phyloP scores from a whole-genome alignment of 2,329 filamentous ascomycete genomes.

The Truncatella angustata region DNA sequence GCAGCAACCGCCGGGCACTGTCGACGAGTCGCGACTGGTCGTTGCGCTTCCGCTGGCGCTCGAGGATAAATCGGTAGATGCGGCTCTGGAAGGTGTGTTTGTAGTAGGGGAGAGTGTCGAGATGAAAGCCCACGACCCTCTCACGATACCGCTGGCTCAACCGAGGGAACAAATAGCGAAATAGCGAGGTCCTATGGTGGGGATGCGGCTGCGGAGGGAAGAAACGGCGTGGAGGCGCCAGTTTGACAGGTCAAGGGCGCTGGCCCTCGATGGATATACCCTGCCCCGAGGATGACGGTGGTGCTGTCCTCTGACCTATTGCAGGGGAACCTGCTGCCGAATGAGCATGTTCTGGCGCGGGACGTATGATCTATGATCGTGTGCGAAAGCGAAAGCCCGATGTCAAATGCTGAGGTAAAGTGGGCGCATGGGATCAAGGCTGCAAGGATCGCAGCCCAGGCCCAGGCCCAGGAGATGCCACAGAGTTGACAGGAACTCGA shows the following conservation, averaged over 20 bases:
- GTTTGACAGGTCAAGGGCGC: constrained; percentile 26
- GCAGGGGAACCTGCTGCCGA: too few species aligned
- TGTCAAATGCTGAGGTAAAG: too few species aligned
- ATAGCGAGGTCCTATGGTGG: constrained; percentile 46
- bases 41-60: constrained; percentile 56
- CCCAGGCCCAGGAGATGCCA: too few species aligned
- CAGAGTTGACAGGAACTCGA: too few species aligned
- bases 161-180: constrained; percentile 69
- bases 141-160: constrained; percentile 62
- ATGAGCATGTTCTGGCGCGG: too few species aligned
- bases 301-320: background rate
- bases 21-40: constrained; percentile 47
- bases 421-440: too few species aligned
- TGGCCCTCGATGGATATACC: background rate
- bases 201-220: constrained; percentile 34
- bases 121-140: constrained; percentile 66
- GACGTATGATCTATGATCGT: too few species aligned
- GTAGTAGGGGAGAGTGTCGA: constrained; percentile 70
- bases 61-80: constrained; percentile 72
- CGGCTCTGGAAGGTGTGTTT: constrained; percentile 71
- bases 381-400: too few species aligned
- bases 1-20: constrained; percentile 44
- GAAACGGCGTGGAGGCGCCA: constrained; percentile 43
- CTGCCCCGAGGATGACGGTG: background rate
- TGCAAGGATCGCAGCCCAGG: too few species aligned